Conservation (phyloP, 108 stramenopile genomes). For the Nitzschia inconspicua region DNA sequence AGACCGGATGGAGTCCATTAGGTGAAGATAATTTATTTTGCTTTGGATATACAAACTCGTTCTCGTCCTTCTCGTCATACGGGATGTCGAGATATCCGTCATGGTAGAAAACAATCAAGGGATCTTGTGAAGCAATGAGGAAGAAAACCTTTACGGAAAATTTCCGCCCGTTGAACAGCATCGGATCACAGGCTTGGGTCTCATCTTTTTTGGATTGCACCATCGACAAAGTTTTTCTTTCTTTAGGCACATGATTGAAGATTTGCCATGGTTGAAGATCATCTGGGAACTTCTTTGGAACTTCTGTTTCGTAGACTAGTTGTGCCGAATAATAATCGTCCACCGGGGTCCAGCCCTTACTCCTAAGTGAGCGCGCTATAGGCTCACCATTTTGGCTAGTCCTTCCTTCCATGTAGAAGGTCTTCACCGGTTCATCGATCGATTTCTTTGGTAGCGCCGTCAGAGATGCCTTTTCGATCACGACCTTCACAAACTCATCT, state of each 20-base stretch:
- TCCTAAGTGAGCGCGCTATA: not conserved
- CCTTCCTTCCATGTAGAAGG: not conserved
- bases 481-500: too few relatives aligned
- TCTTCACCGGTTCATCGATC: not conserved
- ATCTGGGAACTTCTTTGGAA: not conserved
- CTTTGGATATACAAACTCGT: too few relatives aligned
- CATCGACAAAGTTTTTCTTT: not conserved
- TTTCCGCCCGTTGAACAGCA: slow-evolving; percentile 4
- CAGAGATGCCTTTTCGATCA: too few relatives aligned
- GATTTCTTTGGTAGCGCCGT: too few relatives aligned
- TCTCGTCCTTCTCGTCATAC: too few relatives aligned
- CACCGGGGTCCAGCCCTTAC: slow-evolving; percentile 1
- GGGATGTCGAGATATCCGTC: slow-evolving; percentile 30
- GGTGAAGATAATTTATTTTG: not conserved
- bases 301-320: not conserved
- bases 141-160: slow-evolving; percentile 23
- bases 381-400: not conserved
- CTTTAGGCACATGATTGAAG: not conserved
- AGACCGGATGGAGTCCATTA: too few relatives aligned
- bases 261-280: too few relatives aligned
- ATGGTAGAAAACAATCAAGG: slow-evolving; percentile 29
- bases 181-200: not conserved
- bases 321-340: not conserved
- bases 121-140: slow-evolving; percentile 22
- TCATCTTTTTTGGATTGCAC: not conserved